These are phyloP conservation scores for Silene coronaria DNA, from an alignment of 179 eudicot species.

Conservation along the genomic window DNA sequence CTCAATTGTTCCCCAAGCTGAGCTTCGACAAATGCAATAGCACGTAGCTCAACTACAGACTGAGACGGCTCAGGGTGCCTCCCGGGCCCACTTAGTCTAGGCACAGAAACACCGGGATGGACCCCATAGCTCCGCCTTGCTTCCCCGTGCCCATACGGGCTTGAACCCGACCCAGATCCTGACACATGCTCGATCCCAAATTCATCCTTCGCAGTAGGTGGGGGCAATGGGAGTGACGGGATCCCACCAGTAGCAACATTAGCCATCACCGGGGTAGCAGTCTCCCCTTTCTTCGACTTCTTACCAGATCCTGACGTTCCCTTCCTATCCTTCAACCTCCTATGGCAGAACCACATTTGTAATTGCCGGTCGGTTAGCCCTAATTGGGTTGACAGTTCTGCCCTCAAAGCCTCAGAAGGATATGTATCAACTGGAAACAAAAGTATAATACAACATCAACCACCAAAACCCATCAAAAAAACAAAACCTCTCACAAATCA, in stretches of 20 bases:
- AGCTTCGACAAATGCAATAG: conserved; percentile 67
- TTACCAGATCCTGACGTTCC: conserved; percentile 30
- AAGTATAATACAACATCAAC: neutral
- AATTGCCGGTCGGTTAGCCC: conserved; percentile 79
- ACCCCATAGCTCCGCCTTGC: conserved; percentile 34
- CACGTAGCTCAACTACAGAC: conserved; percentile 53
- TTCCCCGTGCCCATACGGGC: conserved; percentile 49
- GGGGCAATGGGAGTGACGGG: conserved; percentile 23
- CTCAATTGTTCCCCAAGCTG: conserved; percentile 83
- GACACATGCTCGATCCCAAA: conserved; percentile 46
- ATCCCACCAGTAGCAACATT: conserved; percentile 6
- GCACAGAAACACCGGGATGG: conserved; percentile 50
- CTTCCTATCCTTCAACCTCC: conserved; percentile 81
- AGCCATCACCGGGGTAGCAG: conserved; percentile 10
- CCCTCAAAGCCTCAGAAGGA: conserved; percentile 63
- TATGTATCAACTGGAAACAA: conserved; percentile 48
- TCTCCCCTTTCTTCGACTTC: conserved; percentile 27
- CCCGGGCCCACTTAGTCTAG: conserved; percentile 46
- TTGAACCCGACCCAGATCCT: conserved; percentile 53
- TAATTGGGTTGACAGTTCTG: conserved; percentile 61
- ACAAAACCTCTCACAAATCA: no score
- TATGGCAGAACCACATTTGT: conserved; percentile 94
- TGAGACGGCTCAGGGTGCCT: conserved; percentile 66
- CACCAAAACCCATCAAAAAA: neutral
- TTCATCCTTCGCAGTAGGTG: conserved; percentile 35